Percentiles rank a stretch among this genome's conserved stretches.
Evolutionary conservation across 2,329 filamentous ascomycete genomes (phyloP).

Genomic region (Lasiodiplodia hormozganensis): DNA sequence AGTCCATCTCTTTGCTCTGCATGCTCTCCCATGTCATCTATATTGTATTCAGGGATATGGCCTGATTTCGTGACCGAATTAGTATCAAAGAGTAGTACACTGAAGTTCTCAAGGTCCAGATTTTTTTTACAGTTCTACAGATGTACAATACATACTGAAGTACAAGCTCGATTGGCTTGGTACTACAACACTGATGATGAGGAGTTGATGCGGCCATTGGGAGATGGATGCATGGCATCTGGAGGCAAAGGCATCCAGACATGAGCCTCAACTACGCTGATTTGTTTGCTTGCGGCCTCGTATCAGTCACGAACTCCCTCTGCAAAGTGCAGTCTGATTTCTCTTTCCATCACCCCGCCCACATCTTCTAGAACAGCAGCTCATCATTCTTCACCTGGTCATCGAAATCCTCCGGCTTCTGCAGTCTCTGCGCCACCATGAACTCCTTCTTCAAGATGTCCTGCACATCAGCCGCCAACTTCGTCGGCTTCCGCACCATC

Average conservation of each 20-base stretch:
- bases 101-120: background rate
- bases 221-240: too few relatives aligned
- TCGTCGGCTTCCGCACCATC: slow-evolving; percentile 57
- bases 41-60: background rate
- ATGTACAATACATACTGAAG: background rate
- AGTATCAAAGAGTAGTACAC: background rate
- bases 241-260: too few relatives aligned
- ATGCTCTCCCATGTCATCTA: background rate
- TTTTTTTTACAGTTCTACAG: background rate
- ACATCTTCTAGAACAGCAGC: background rate
- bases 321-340: background rate
- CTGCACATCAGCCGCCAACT: background rate
- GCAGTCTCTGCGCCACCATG: background rate
- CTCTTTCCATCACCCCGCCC: background rate
- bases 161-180: background rate
- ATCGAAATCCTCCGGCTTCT: background rate
- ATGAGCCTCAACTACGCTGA: too few relatives aligned
- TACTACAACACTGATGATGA: too few relatives aligned
- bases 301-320: background rate
- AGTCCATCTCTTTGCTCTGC: background rate
- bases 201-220: too few relatives aligned
- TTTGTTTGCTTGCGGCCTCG: too few relatives aligned
- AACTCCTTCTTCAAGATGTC: background rate
- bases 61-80: background rate
- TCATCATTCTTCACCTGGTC: background rate